Evolutionary conservation across 768 basidiomycete species (phyloP).

Genomic region (Termitomyces sp.): DNA sequence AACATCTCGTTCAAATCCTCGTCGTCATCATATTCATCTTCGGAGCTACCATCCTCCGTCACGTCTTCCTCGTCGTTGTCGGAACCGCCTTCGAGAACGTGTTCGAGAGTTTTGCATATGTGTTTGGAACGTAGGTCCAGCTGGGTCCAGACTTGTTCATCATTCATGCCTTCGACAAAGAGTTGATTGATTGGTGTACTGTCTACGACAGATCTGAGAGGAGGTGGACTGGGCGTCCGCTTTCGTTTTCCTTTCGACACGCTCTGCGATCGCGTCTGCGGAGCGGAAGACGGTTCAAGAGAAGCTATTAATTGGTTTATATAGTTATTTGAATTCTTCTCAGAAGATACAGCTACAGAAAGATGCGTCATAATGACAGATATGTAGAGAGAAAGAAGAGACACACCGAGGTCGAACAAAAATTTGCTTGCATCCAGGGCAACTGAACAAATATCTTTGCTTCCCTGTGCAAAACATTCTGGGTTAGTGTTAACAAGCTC

Average conservation of each 20-base stretch:
- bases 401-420: constrained; percentile 71
- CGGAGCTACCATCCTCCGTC: constrained; percentile 20
- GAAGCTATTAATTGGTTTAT: constrained; percentile 63
- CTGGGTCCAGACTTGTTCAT: constrained; percentile 92
- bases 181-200: constrained; percentile 74
- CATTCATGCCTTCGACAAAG: constrained; percentile 72
- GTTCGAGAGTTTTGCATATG: constrained; percentile 65
- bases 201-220: constrained; percentile 28
- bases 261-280: constrained; percentile 70
- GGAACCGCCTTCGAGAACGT: constrained; percentile 46
- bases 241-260: constrained; percentile 36
- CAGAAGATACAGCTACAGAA: constrained; percentile 57
- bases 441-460: constrained; percentile 44
- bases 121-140: constrained; percentile 74
- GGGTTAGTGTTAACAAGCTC: constrained; percentile 47
- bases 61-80: constrained; percentile 24
- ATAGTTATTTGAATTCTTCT: constrained; percentile 56
- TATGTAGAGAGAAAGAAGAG: not conserved
- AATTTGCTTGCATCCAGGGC: constrained; percentile 68
- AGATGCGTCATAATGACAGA: constrained; percentile 6
- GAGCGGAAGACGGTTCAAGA: constrained; percentile 60
- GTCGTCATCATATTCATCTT: constrained; percentile 27
- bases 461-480: constrained; percentile 52
- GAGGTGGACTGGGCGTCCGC: constrained; percentile 28
- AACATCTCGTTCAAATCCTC: constrained; percentile 19